Evolutionary conservation across 495 filamentous ascomycete species (phyloP), one percentile per base, ranked within the genome.

Genomic region (Penicillium bialowiezense): DNA sequence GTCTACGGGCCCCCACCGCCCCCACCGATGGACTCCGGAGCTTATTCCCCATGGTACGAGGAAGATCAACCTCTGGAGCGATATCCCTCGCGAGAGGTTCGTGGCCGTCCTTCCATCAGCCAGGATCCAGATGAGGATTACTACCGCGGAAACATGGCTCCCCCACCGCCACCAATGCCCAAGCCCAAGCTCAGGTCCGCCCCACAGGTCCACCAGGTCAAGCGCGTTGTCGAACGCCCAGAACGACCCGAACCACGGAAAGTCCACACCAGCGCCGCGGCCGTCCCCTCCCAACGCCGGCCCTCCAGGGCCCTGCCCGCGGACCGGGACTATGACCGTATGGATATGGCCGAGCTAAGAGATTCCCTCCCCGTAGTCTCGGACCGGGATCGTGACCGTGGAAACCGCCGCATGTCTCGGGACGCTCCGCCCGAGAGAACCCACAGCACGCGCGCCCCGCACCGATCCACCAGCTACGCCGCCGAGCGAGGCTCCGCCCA

Each of bases 101-200:
- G 59, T 24, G 55, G 47, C 1, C 59, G 53, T n/a, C 36, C 43
- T 24, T 19, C 52, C 0, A 34, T 42, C 34, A 49, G 50, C 23
- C 58, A 60, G 34, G 62, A 64, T 7, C 56, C 48, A 4, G 68
- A 69, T n/a, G 75, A 79, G 40, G 73, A 77, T 33, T 72, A 60
- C 39, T 69, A 71, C 40, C 62, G 55, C 23, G 23, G 23, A 26
- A 26, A 8, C 28, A 76, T 77, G 69, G 7, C 5, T 10, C 29
- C 29, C 7, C 29, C 29, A 32, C 72, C 72, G 12, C 71, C 67
- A 24, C 68, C 72, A 18, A 48, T 48, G 20, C 58, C 65, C 20
- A 40, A 36, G n/a, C 46, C 56, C 15, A 71, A 65, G 48, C 35
- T 55, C 34, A 67, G 50, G 45, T 28, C 60, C 32, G 19, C 62